A percentile compares a stretch with the other conserved stretches of the same genome.
Conservation (phyloP, 2,329 filamentous ascomycete genomes). For the Colletotrichum neosansevieriae region DNA sequence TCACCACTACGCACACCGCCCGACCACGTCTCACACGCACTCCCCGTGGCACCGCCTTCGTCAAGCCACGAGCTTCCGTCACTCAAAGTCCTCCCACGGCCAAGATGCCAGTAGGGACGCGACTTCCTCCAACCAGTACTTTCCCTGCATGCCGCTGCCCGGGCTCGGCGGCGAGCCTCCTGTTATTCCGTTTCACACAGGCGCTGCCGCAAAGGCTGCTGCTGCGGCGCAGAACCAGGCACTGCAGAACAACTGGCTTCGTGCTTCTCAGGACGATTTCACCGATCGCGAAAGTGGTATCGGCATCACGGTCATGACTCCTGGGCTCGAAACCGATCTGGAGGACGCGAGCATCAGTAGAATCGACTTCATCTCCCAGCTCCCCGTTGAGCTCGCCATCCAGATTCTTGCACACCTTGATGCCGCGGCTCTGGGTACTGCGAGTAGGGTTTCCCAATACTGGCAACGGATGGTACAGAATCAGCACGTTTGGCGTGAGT, state of each 20-base stretch:
- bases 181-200: constrained; percentile 69
- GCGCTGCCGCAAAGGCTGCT: constrained; percentile 71
- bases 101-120: constrained; percentile 51
- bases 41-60: constrained; percentile 64
- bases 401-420: constrained; percentile 70
- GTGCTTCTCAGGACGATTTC: constrained; percentile 55
- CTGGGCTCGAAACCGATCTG: constrained; percentile 53
- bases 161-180: constrained; percentile 67
- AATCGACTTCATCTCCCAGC: constrained; percentile 67
- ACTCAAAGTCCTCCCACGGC: constrained; percentile 60
- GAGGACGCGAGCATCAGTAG: constrained; percentile 60
- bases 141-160: constrained; percentile 55
- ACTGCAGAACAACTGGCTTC: constrained; percentile 57
- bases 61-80: constrained; percentile 64
- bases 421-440: constrained; percentile 61
- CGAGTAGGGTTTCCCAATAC: constrained; percentile 61
- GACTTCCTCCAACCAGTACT: constrained; percentile 44
- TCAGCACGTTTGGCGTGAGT: constrained; percentile 73
- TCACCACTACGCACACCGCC: constrained; percentile 41
- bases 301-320: constrained; percentile 66
- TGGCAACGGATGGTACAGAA: constrained; percentile 64
- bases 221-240: constrained; percentile 68
- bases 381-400: constrained; percentile 70
- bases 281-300: constrained; percentile 75
- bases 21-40: constrained; percentile 61